Conservation (phyloP, 2,329 filamentous ascomycete species). For the Diaporthe sp. region DNA sequence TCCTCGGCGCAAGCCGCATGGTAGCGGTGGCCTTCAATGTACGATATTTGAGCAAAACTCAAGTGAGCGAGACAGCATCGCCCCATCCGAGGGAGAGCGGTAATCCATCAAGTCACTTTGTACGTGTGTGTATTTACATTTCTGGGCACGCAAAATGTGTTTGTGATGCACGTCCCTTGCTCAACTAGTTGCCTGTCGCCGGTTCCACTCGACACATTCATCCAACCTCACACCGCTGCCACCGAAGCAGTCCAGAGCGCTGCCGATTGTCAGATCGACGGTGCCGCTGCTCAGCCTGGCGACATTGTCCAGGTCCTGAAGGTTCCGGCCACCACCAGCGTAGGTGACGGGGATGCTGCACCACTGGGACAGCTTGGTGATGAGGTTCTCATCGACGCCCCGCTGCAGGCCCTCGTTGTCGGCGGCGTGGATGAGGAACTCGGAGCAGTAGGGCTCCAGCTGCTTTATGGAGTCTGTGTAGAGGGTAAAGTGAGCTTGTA, state of each 20-base stretch:
- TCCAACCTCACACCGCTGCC: conserved; percentile 87
- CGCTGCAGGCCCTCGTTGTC: conserved; percentile 95
- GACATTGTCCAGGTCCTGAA: conserved; percentile 87
- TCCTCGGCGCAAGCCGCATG: background rate
- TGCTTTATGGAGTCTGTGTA: conserved; percentile 79
- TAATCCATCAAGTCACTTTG: conserved; percentile 6
- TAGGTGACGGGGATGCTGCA: conserved; percentile 95
- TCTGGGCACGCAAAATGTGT: background rate
- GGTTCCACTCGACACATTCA: conserved; percentile 92
- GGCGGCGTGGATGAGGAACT: conserved; percentile 97
- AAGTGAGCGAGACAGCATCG: conserved; percentile 19
- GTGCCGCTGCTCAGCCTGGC: conserved; percentile 82
- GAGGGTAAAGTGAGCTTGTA: background rate
- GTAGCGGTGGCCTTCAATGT: conserved; percentile 9
- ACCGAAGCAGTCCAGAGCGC: conserved; percentile 95
- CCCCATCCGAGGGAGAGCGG: background rate
- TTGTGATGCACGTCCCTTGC: background rate
- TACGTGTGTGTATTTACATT: background rate
- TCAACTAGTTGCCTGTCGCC: conserved; percentile 50
- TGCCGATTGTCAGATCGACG: conserved; percentile 95
- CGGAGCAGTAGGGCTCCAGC: conserved; percentile 92
- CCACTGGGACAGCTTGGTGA: conserved; percentile 83
- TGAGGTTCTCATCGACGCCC: conserved; percentile 89
- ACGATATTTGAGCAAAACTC: conserved; percentile 22
- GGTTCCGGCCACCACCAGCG: conserved; percentile 88